These are phyloP conservation scores for Globisporangium heterothallicum DNA, from an alignment of 352 stramenopile species.

Conservation along the genomic window DNA sequence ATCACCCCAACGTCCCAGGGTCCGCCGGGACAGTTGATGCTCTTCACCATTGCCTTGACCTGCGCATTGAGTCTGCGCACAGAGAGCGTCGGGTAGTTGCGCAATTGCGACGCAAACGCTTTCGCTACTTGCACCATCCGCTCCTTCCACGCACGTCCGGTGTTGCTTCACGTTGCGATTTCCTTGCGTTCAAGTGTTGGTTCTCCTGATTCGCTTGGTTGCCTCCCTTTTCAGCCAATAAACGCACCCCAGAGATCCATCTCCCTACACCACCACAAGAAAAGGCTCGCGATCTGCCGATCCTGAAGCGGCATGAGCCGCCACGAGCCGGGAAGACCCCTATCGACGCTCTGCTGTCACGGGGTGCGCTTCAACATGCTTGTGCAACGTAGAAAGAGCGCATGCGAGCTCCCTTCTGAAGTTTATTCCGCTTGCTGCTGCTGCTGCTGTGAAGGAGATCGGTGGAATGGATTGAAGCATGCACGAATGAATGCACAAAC, in stretches of 20 bases:
- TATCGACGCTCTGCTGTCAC: slow-evolving; percentile 13
- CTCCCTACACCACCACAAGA: slow-evolving; percentile 12
- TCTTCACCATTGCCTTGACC: slow-evolving; percentile 63
- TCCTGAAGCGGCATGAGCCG: slow-evolving; percentile 1
- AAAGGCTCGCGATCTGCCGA: slow-evolving; percentile 4
- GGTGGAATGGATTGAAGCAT: background rate
- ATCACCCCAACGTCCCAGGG: slow-evolving; percentile 76
- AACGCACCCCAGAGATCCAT: too few relatives aligned
- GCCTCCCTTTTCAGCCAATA: too few relatives aligned
- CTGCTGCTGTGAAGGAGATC: too few relatives aligned
- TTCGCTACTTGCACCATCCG: slow-evolving; percentile 58
- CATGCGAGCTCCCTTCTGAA: background rate
- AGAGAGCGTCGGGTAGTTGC: slow-evolving; percentile 28
- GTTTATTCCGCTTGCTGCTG: background rate
- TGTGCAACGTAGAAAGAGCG: background rate
- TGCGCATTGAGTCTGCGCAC: slow-evolving; percentile 50
- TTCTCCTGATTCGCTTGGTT: too few relatives aligned
- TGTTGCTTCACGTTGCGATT: background rate
- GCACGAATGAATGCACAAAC: slow-evolving; percentile 5
- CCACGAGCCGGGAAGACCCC: background rate
- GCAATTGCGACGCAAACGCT: slow-evolving; percentile 33
- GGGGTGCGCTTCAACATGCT: slow-evolving; percentile 9
- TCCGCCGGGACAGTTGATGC: slow-evolving; percentile 49
- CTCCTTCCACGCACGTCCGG: background rate
- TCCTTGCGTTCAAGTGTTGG: too few relatives aligned